A percentile compares a stretch with the other conserved stretches of the same genome.
Conservation (phyloP, 352 stramenopile species). For the Phytophthora hybrid region DNA sequence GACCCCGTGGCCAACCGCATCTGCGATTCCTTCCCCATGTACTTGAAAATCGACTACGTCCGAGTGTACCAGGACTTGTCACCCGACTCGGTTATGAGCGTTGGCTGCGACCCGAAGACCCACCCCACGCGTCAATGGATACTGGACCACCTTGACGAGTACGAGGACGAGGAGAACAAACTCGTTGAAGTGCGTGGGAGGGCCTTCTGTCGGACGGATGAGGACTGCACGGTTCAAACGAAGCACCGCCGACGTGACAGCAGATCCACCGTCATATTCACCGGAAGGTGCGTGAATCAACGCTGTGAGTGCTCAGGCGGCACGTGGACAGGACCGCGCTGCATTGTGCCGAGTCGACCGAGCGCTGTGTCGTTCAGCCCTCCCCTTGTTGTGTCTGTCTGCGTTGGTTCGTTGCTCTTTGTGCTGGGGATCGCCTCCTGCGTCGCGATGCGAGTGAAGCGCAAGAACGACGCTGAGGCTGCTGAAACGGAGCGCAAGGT, state of each 20-base stretch:
- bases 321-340: conserved; percentile 60
- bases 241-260: background rate
- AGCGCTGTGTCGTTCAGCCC: conserved; percentile 34
- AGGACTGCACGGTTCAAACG: conserved; percentile 66
- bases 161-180: conserved; percentile 71
- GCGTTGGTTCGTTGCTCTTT: conserved; percentile 28
- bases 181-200: conserved; percentile 66
- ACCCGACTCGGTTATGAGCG: conserved; percentile 50
- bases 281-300: conserved; percentile 50
- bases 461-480: conserved; percentile 27
- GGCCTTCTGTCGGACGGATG: conserved; percentile 60
- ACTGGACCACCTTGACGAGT: conserved; percentile 76
- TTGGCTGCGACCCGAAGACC: conserved; percentile 65
- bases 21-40: conserved; percentile 73
- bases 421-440: conserved; percentile 26
- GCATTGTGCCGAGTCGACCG: conserved; percentile 38
- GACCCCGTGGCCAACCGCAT: conserved; percentile 59
- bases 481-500: conserved; percentile 31
- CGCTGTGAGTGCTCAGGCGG: conserved; percentile 48
- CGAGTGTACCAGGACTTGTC: conserved; percentile 76
- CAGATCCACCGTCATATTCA: conserved; percentile 19
- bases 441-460: conserved; percentile 18
- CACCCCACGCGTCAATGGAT: conserved; percentile 86
- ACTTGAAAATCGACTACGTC: conserved; percentile 85
- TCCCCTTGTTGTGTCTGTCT: conserved; percentile 27